Evolutionary conservation across 768 basidiomycete genomes (phyloP).

Genomic region (Lentinula edodes): DNA sequence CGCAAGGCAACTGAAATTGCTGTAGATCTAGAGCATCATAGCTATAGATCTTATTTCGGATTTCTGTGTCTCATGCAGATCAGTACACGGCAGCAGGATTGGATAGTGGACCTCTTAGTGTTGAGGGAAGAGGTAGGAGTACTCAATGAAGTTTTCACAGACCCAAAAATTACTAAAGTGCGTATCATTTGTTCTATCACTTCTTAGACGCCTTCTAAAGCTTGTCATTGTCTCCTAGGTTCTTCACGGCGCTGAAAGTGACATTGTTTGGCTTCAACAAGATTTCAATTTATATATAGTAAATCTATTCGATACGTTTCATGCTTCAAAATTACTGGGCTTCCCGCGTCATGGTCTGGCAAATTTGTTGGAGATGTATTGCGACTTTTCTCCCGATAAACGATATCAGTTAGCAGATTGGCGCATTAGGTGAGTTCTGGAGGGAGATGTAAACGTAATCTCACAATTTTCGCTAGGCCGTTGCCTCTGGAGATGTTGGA

Average conservation of each 20-base stretch:
- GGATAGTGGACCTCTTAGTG: slow-evolving; percentile 76
- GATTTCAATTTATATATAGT: slow-evolving; percentile 93
- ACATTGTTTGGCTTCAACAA: slow-evolving; percentile 94
- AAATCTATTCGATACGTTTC: slow-evolving; percentile 95
- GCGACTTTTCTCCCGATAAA: slow-evolving; percentile 89
- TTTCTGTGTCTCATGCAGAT: slow-evolving; percentile 94
- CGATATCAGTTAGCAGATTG: slow-evolving; percentile 96
- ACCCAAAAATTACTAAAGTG: slow-evolving; percentile 84
- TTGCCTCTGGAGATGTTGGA: slow-evolving; percentile 83
- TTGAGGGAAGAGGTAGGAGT: slow-evolving; percentile 70
- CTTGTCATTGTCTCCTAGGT: slow-evolving; percentile 41
- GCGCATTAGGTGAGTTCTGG: slow-evolving; percentile 68
- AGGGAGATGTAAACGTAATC: neutral
- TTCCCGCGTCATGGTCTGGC: slow-evolving; percentile 84
- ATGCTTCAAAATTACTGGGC: slow-evolving; percentile 83
- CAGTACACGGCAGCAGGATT: slow-evolving; percentile 80
- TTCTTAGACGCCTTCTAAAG: neutral
- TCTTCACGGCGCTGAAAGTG: slow-evolving; percentile 91
- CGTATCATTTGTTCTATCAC: slow-evolving; percentile 11
- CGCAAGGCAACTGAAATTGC: slow-evolving; percentile 72
- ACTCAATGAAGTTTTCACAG: slow-evolving; percentile 79
- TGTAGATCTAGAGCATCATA: slow-evolving; percentile 93
- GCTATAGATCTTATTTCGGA: slow-evolving; percentile 76
- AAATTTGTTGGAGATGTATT: slow-evolving; percentile 80
- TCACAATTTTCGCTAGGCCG: slow-evolving; percentile 38